phyloP scores from a whole-genome alignment of 345 rosid species.

The Eutrema yunnanense region DNA sequence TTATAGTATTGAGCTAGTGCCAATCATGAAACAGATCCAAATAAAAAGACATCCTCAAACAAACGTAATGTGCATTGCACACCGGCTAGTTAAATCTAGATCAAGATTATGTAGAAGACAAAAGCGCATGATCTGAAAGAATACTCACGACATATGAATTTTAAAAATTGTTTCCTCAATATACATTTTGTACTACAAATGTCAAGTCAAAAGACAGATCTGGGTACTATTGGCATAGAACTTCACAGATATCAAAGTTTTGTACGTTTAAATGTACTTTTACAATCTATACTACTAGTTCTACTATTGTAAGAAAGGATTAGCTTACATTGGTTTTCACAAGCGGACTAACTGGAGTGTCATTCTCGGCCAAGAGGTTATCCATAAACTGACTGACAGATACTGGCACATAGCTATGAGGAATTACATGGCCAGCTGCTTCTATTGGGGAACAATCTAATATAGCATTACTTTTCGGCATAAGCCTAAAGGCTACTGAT shows the following conservation, averaged over 20 bases:
- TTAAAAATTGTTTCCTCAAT: background rate
- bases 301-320: conserved; percentile 2
- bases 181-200: background rate
- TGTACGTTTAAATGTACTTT: background rate
- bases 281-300: background rate
- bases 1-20: conserved; percentile 6
- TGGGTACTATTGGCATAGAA: background rate
- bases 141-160: background rate
- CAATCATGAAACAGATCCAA: background rate
- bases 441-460: conserved; percentile 93
- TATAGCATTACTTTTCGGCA: conserved; percentile 94
- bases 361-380: conserved; percentile 96
- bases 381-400: conserved; percentile 99
- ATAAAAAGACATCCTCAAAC: conserved; percentile 3
- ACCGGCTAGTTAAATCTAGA: background rate
- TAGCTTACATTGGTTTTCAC: conserved; percentile 62
- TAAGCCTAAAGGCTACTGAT: conserved; percentile 81
- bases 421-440: conserved; percentile 94
- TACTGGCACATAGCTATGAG: conserved; percentile 85
- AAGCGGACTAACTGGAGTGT: conserved; percentile 45
- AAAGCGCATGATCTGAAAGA: background rate
- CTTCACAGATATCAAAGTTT: conserved; percentile 2
- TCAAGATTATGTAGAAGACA: background rate
- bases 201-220: background rate
- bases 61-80: background rate